Percentiles rank a stretch among this genome's conserved stretches.
Conservation (phyloP, 306 rosid genomes). For the Dalbergia oliveri region DNA sequence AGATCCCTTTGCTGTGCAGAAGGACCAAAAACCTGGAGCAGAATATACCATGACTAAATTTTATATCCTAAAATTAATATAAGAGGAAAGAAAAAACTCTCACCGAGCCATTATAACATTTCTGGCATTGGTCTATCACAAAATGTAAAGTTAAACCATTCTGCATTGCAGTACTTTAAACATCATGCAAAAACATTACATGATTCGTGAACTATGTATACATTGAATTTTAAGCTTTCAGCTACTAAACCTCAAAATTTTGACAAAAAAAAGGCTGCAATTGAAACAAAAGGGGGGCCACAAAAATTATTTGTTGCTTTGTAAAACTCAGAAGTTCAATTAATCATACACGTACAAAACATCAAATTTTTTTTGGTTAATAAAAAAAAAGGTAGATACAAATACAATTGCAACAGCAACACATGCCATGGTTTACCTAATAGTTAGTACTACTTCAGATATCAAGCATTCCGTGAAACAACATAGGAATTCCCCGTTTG, state of each 20-base stretch:
- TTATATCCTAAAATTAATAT: background rate
- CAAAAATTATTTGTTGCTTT: too few species aligned
- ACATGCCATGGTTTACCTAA: too few species aligned
- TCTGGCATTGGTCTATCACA: background rate
- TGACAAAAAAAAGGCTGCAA: background rate
- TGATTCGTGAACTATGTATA: background rate
- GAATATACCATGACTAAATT: background rate
- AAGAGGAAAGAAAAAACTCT: background rate
- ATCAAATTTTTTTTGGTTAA: background rate
- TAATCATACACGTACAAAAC: background rate
- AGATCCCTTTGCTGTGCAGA: constrained; percentile 85
- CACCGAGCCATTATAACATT: background rate
- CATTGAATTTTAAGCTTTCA: background rate
- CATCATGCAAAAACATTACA: background rate
- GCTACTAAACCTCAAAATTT: background rate
- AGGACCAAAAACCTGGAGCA: constrained; percentile 85
- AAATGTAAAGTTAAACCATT: background rate
- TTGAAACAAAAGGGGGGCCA: background rate
- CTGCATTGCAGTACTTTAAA: background rate
- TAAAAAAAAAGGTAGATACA: background rate
- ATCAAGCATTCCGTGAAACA: too few species aligned
- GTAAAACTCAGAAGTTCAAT: background rate
- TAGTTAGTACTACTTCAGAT: background rate
- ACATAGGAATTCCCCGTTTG: background rate
- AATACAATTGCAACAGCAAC: too few species aligned